phyloP scores from a whole-genome alignment of 1,139 yeast species.

The Sporopachydermia cereana region DNA sequence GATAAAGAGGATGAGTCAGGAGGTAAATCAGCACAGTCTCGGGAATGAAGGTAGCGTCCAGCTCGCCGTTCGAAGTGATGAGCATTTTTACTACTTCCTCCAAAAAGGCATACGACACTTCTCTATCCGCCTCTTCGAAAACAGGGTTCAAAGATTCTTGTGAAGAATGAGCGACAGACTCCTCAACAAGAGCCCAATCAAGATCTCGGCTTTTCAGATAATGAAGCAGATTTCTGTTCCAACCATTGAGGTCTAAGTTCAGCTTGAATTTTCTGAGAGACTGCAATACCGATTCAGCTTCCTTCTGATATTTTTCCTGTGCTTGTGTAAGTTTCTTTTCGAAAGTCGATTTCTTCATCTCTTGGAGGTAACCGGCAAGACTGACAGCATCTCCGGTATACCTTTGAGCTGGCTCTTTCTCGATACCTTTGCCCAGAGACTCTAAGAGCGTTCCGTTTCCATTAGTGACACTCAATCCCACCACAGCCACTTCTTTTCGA shows the following conservation, averaged over 20 bases:
- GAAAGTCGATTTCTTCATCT: conserved; percentile 1
- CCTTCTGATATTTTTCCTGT: conserved; percentile 10
- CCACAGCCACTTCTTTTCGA: conserved; percentile 17
- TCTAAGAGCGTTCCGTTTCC: conserved; percentile 66
- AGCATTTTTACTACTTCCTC: background rate
- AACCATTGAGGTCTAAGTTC: background rate
- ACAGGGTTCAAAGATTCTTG: background rate
- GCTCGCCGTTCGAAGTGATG: background rate
- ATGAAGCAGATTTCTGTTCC: conserved; percentile 6
- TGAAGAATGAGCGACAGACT: conserved; percentile 7
- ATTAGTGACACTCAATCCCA: conserved; percentile 40
- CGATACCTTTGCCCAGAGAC: conserved; percentile 56
- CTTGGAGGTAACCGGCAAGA: background rate
- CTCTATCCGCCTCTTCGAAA: conserved; percentile 1
- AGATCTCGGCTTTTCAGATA: background rate
- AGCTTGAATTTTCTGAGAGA: background rate
- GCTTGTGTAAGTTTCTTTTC: conserved; percentile 9
- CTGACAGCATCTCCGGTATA: conserved; percentile 11
- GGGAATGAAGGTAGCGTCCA: conserved; percentile 28
- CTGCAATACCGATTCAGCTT: conserved; percentile 10
- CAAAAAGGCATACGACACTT: background rate
- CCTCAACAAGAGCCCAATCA: background rate
- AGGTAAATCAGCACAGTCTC: conserved; percentile 58
- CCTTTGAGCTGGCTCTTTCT: conserved; percentile 12
- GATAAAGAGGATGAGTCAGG: conserved; percentile 80